Base-by-base conservation (phyloP, 208 protist species). In the Crithidia brevicula region DNA sequence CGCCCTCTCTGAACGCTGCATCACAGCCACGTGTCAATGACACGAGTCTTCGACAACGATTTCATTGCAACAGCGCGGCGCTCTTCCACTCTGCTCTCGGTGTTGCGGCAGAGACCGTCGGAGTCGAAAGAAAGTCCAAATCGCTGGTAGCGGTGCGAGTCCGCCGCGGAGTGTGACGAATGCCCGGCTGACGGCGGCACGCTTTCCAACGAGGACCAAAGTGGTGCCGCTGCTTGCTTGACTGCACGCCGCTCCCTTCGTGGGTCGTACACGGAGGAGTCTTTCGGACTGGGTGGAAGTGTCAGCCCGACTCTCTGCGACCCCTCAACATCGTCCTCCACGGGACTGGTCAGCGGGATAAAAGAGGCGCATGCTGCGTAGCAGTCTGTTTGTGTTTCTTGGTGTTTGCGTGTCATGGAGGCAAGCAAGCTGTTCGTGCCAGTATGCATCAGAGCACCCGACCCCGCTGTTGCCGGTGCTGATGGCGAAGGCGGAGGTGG, bases 11-110 rank as follows among this genome's bases (percentile, higher is more conserved):
- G 36, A 40, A 7, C 36, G 36, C 36, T 0, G 10, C 36, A 13
- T 40, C 27, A 78, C 4, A 78, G 58, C 72, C 72, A 78, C n/a
- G 63, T 65, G 33, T 78, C 65, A 13, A 78, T 77, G 31, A 59
- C 11, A 27, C 33, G 36, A 7, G 67, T 74, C 1, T 49, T 45
- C 16, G 49, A 66, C 8, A 61, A 23, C 1, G 42, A 66, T 20
- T 46, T 47, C 27, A 46, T 36, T 0, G 43, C 20, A 27, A 18
- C 16, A 18, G 67, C 18, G 38, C 42, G 30, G 6, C 34, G 9
- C 18, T 36, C n/a, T 34, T 60, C 53, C 18, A 33, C 38, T 34
- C 25, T 28, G 27, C 56, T 50, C 22, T 40, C 10, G 10, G 8
- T 13, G 15, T 13, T 13, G 15, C 15, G 25, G 16, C 8, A 62